These are phyloP conservation scores for Fusarium sp. DNA, from an alignment of 2,329 filamentous ascomycete genomes.

Conservation along the genomic window DNA sequence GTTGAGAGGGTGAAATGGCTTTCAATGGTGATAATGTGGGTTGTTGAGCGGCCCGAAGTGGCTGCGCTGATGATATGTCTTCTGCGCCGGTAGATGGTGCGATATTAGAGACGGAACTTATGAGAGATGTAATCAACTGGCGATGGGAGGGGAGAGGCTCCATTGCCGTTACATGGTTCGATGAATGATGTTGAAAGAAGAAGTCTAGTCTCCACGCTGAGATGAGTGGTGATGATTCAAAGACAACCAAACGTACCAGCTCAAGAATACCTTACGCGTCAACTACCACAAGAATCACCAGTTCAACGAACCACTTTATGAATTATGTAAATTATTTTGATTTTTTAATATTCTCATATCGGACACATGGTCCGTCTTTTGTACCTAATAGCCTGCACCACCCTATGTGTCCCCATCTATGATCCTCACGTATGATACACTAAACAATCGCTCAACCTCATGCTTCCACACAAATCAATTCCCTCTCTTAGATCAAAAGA, in stretches of 20 bases:
- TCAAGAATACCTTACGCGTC: neutral
- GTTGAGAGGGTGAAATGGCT: slow-evolving; percentile 48
- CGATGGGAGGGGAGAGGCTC: slow-evolving; percentile 51
- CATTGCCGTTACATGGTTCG: slow-evolving; percentile 35
- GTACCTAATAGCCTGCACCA: slow-evolving; percentile 26
- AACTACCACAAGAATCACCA: neutral
- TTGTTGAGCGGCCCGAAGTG: slow-evolving; percentile 24
- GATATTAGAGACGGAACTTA: slow-evolving; percentile 54
- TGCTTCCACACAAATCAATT: slow-evolving; percentile 10
- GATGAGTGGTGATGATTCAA: neutral
- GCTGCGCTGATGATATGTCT: slow-evolving; percentile 12
- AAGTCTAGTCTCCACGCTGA: slow-evolving; percentile 9
- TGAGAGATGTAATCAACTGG: slow-evolving; percentile 62
- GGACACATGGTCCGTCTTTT: slow-evolving; percentile 11
- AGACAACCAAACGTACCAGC: neutral
- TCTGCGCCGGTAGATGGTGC: slow-evolving; percentile 10
- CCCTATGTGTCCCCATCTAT: slow-evolving; percentile 35
- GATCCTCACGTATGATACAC: slow-evolving; percentile 40
- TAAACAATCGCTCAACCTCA: slow-evolving; percentile 29
- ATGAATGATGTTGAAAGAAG: slow-evolving; percentile 3
- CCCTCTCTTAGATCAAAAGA: neutral
- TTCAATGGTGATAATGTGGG: slow-evolving; percentile 33
- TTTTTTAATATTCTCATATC: neutral
- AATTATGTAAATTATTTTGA: slow-evolving; percentile 14
- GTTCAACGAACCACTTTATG: neutral